These are phyloP conservation scores for Acanthochlamys bracteata DNA, from an alignment of 106 monocot genomes.

Conservation along the genomic window DNA sequence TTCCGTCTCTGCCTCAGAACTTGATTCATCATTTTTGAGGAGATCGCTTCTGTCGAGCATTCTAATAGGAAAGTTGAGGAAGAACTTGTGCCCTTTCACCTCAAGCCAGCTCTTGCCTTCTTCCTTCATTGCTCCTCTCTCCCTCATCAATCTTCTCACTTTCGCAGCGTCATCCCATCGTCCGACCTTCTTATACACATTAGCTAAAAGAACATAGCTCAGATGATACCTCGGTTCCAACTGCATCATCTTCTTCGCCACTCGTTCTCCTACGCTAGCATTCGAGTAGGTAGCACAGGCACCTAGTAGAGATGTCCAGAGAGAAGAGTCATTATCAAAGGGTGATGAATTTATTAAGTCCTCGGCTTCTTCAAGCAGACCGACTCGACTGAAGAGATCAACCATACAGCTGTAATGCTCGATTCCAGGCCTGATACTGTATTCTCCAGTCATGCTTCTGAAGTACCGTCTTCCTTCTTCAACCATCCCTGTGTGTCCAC, in stretches of 20 bases:
- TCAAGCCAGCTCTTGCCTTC: slow-evolving; percentile 83
- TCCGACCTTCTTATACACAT: slow-evolving; percentile 57
- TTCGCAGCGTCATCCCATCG: slow-evolving; percentile 71
- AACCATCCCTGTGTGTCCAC: slow-evolving; percentile 69
- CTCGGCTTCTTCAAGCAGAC: slow-evolving; percentile 81
- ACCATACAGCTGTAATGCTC: slow-evolving; percentile 95
- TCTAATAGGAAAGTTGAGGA: not conserved
- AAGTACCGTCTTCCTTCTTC: slow-evolving; percentile 57
- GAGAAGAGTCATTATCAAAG: slow-evolving; percentile 43
- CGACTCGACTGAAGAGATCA: slow-evolving; percentile 68
- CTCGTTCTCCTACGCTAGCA: slow-evolving; percentile 54
- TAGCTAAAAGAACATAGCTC: slow-evolving; percentile 84
- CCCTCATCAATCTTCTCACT: slow-evolving; percentile 57
- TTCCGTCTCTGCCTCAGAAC: not conserved
- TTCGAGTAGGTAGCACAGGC: slow-evolving; percentile 58
- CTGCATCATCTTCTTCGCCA: slow-evolving; percentile 75
- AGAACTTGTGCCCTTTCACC: slow-evolving; percentile 9
- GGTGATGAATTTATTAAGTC: slow-evolving; percentile 39
- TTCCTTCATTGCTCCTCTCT: slow-evolving; percentile 48
- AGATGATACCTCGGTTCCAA: slow-evolving; percentile 72
- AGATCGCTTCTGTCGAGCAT: not conserved
- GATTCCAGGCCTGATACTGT: slow-evolving; percentile 41
- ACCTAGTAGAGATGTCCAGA: slow-evolving; percentile 77
- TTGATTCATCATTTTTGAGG: not conserved
- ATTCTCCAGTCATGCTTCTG: slow-evolving; percentile 41